phyloP scores from a whole-genome alignment of 129 eudicot species.

The Artemisia argyi region DNA sequence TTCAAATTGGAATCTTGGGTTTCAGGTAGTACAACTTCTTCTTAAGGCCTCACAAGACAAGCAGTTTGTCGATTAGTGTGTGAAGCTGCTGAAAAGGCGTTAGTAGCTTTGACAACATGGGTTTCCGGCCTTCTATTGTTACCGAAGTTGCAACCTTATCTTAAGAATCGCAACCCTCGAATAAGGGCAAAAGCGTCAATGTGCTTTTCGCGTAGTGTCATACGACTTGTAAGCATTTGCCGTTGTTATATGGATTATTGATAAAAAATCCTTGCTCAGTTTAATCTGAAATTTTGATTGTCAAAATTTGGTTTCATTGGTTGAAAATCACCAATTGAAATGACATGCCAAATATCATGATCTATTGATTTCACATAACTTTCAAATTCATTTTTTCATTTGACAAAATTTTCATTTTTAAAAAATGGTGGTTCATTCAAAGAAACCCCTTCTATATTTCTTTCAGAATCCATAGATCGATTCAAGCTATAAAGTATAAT shows the following conservation, averaged over 20 bases:
- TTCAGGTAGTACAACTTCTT: conserved; percentile 79
- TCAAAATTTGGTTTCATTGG: too few species aligned
- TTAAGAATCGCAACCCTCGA: conserved; percentile 77
- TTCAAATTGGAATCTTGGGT: conserved; percentile 11
- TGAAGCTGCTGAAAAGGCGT: conserved; percentile 85
- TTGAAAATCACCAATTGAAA: too few species aligned
- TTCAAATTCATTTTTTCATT: too few species aligned
- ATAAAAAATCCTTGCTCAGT: neutral
- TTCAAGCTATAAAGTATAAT: too few species aligned
- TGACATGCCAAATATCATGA: too few species aligned
- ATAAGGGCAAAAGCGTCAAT: conserved; percentile 89
- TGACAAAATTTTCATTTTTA: too few species aligned
- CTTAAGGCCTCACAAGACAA: conserved; percentile 95
- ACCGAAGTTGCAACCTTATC: conserved; percentile 74
- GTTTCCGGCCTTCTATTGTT: conserved; percentile 62
- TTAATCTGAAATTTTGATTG: neutral
- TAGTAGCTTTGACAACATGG: conserved; percentile 51
- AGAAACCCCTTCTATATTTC: too few species aligned
- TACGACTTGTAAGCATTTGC: conserved; percentile 53
- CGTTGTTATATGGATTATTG: too few species aligned
- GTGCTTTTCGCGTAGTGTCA: conserved; percentile 69
- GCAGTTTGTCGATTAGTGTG: conserved; percentile 83
- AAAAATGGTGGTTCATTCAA: too few species aligned
- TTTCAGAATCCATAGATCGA: too few species aligned
- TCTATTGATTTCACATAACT: too few species aligned